Conservation (phyloP, 108 stramenopile genomes). For the Cylindrotheca closterium region DNA sequence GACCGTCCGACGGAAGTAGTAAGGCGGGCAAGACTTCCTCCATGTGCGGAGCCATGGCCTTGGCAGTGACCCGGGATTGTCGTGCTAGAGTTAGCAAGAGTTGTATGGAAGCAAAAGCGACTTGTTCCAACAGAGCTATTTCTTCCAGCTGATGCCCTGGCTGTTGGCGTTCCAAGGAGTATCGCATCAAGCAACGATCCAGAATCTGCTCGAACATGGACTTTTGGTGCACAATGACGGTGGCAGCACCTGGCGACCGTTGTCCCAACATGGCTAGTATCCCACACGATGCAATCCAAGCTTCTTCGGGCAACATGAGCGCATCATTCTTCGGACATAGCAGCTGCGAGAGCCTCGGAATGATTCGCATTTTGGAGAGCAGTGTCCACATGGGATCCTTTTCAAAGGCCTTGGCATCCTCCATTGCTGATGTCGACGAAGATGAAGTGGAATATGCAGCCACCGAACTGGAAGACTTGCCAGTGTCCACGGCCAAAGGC, state of each 20-base stretch:
- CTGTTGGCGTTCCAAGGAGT: not conserved
- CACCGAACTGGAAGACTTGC: not conserved
- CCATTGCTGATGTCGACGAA: constrained; percentile 66
- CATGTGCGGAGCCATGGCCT: constrained; percentile 11
- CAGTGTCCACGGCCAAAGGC: constrained; percentile 30
- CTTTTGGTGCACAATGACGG: constrained; percentile 72
- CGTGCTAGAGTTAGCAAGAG: constrained; percentile 65
- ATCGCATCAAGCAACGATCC: not conserved
- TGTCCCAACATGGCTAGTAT: constrained; percentile 73
- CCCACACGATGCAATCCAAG: constrained; percentile 57
- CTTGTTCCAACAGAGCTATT: not conserved
- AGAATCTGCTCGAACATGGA: constrained; percentile 38
- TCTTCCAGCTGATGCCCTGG: not conserved
- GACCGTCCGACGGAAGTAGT: constrained; percentile 14
- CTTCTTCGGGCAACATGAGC: constrained; percentile 32
- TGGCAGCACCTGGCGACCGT: constrained; percentile 81
- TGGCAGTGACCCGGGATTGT: constrained; percentile 77
- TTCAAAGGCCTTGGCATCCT: constrained; percentile 76
- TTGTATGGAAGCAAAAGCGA: constrained; percentile 45
- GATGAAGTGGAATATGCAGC: constrained; percentile 73
- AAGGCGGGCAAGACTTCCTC: constrained; percentile 35
- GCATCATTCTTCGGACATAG: constrained; percentile 18
- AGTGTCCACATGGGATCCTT: constrained; percentile 86
- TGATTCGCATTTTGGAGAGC: constrained; percentile 79
- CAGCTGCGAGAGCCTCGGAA: constrained; percentile 71